A percentile compares a stretch with the other conserved stretches of the same genome.
Conservation (phyloP, 345 rosid genomes). For the Bruguiera sexangula region DNA sequence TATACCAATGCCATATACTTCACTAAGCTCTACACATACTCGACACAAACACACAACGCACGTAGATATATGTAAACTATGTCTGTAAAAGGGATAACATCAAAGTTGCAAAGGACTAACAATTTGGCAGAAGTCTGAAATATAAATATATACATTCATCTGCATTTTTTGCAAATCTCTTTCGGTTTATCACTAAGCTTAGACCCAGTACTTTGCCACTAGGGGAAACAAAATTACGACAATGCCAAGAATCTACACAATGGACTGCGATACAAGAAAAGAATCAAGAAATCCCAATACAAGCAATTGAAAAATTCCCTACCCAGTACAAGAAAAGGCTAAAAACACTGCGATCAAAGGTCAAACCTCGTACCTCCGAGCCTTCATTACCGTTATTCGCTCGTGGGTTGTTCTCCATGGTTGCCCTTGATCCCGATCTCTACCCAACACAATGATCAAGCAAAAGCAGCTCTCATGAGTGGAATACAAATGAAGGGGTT, state of each 20-base stretch:
- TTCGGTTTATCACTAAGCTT: neutral
- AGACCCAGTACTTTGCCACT: neutral
- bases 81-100: neutral
- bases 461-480: neutral
- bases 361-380: slow-evolving; percentile 20
- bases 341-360: neutral
- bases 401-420: slow-evolving; percentile 31
- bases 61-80: too few species aligned
- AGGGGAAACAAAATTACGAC: neutral
- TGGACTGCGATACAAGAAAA: neutral
- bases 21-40: too few species aligned
- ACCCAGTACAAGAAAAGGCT: neutral
- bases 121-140: neutral
- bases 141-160: neutral
- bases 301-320: neutral
- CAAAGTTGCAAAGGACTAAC: neutral
- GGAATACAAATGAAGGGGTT: slow-evolving; percentile 2
- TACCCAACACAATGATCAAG: slow-evolving; percentile 12
- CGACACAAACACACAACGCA: too few species aligned
- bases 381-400: slow-evolving; percentile 21
- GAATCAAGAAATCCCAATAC: neutral
- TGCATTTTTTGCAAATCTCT: neutral
- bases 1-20: too few species aligned
- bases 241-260: neutral
- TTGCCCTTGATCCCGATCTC: slow-evolving; percentile 33